Evolutionary conservation across 208 protist genomes (phyloP).

Genomic region (Vickermania ingenoplastis): DNA sequence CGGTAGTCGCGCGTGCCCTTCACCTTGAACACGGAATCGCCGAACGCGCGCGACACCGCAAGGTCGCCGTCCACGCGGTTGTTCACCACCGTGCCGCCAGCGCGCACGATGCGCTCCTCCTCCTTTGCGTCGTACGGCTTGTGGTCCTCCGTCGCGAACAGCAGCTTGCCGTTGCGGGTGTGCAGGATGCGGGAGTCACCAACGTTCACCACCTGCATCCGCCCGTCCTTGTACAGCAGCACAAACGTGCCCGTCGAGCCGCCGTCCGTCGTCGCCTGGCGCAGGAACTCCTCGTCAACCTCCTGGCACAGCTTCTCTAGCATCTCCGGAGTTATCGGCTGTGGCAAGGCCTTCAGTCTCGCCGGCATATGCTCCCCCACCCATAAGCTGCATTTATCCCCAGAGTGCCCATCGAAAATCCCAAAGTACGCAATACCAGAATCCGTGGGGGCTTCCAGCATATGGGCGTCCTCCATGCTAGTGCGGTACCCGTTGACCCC

Average conservation of each 20-base stretch:
- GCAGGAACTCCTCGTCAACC: constrained; percentile 65
- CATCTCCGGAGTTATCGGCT: constrained; percentile 40
- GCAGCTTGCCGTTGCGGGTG: constrained; percentile 35
- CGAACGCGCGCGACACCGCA: constrained; percentile 89
- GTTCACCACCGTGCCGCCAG: constrained; percentile 77
- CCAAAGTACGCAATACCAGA: constrained; percentile 51
- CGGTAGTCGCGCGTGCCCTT: constrained; percentile 40
- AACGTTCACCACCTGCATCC: constrained; percentile 76
- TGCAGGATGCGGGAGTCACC: constrained; percentile 88
- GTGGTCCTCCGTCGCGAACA: constrained; percentile 86
- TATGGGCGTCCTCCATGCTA: constrained; percentile 87
- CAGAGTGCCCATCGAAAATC: constrained; percentile 87
- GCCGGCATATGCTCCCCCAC: constrained; percentile 44
- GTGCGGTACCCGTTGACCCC: constrained; percentile 76
- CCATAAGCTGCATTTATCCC: constrained; percentile 58
- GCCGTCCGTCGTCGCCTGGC: constrained; percentile 19
- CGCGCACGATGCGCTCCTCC: constrained; percentile 71
- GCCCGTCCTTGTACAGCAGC: constrained; percentile 38
- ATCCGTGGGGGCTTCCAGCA: constrained; percentile 29
- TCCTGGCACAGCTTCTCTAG: constrained; percentile 67
- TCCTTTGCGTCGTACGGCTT: constrained; percentile 75
- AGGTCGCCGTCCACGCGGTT: constrained; percentile 90
- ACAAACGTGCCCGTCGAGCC: constrained; percentile 82
- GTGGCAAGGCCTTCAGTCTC: constrained; percentile 37
- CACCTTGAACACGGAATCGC: constrained; percentile 89